Conservation (phyloP, 768 basidiomycete genomes). For the Dictyophora rubrovolvata region DNA sequence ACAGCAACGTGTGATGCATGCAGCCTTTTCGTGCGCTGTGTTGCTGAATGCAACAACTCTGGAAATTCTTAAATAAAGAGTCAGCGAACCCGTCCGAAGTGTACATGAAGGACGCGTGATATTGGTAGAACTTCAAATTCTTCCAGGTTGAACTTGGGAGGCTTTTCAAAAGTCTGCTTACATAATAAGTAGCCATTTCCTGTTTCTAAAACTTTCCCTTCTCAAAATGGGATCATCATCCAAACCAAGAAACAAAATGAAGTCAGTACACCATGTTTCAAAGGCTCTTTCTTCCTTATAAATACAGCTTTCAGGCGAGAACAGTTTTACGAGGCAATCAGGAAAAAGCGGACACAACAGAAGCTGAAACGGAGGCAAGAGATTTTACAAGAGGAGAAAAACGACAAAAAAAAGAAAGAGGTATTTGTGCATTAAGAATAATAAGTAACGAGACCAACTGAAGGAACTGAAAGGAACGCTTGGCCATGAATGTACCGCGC, state of each 20-base stretch:
- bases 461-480: constrained; percentile 49
- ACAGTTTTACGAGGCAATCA: constrained; percentile 59
- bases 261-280: constrained; percentile 20
- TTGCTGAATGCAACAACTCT: too few species aligned
- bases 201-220: background rate
- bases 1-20: too few species aligned
- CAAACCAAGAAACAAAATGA: constrained; percentile 75
- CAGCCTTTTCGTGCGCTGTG: too few species aligned
- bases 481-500: constrained; percentile 74
- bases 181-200: too few species aligned
- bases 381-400: constrained; percentile 63
- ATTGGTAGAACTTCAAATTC: too few species aligned
- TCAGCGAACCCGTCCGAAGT: too few species aligned
- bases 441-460: background rate
- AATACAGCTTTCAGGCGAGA: constrained; percentile 33
- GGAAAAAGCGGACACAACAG: constrained; percentile 66
- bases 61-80: too few species aligned
- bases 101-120: too few species aligned
- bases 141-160: too few species aligned
- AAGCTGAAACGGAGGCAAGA: constrained; percentile 77
- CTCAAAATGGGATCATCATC: background rate
- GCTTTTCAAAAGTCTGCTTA: too few species aligned
- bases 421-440: constrained; percentile 28
- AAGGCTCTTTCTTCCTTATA: background rate
- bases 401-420: constrained; percentile 69